phyloP scores from a whole-genome alignment of 1,284 basidiomycete genomes.

The Ceratobasidium sp. region DNA sequence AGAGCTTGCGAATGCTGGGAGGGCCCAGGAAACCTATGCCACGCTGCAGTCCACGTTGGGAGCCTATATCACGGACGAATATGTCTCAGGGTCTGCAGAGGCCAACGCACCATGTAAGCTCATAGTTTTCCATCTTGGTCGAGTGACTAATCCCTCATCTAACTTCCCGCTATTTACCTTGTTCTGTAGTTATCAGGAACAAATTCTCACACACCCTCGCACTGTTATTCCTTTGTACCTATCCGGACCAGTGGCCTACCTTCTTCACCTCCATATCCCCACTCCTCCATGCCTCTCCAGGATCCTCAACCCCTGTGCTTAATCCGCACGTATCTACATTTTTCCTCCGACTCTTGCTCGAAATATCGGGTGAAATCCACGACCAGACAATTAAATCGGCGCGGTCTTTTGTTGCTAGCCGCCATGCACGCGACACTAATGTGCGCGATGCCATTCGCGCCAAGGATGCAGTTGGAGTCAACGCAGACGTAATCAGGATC shows the following conservation, averaged over 20 bases:
- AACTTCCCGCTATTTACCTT: slow-evolving; percentile 35
- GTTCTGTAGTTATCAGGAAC: slow-evolving; percentile 79
- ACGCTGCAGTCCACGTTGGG: slow-evolving; percentile 30
- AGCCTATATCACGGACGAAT: slow-evolving; percentile 71
- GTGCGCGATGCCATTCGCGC: slow-evolving; percentile 91
- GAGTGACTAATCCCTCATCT: background rate
- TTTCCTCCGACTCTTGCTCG: slow-evolving; percentile 85
- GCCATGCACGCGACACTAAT: slow-evolving; percentile 79
- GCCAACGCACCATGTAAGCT: slow-evolving; percentile 72
- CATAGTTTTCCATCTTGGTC: background rate
- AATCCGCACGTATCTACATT: slow-evolving; percentile 84
- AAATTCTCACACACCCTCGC: slow-evolving; percentile 98
- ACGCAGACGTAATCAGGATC: slow-evolving; percentile 85
- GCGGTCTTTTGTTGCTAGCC: slow-evolving; percentile 67
- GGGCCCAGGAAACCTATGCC: background rate
- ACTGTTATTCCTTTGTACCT: slow-evolving; percentile 90
- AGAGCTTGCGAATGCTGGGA: slow-evolving; percentile 2
- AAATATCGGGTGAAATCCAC: slow-evolving; percentile 91
- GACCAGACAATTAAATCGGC: slow-evolving; percentile 90
- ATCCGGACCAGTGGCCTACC: slow-evolving; percentile 80
- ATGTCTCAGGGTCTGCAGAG: slow-evolving; percentile 77
- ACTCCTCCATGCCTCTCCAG: slow-evolving; percentile 65
- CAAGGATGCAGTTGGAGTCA: slow-evolving; percentile 82
- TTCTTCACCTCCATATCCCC: slow-evolving; percentile 82
- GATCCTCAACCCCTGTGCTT: slow-evolving; percentile 57